phyloP scores from a whole-genome alignment of 352 stramenopile genomes.

The Pythium rishiriense region DNA sequence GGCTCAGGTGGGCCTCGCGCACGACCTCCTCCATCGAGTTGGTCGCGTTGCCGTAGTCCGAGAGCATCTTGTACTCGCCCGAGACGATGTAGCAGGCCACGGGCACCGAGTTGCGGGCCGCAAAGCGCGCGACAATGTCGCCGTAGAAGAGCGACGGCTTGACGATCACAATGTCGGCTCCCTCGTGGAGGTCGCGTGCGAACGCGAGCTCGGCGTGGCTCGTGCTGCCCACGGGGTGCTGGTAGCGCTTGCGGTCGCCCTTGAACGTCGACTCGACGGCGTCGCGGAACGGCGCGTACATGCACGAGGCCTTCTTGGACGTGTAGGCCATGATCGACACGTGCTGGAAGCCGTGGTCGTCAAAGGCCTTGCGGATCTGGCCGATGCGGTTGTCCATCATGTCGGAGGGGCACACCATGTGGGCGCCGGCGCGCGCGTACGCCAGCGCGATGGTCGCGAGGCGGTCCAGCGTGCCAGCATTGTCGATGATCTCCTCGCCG shows the following conservation, averaged over 20 bases:
- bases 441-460: slow-evolving; percentile 95
- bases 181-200: slow-evolving; percentile 78
- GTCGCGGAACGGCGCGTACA: slow-evolving; percentile 97
- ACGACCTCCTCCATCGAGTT: slow-evolving; percentile 84
- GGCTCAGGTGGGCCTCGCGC: slow-evolving; percentile 71
- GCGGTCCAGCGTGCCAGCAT: slow-evolving; percentile 95
- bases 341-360: slow-evolving; percentile 96
- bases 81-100: slow-evolving; percentile 99
- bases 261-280: slow-evolving; percentile 96
- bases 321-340: slow-evolving; percentile 99
- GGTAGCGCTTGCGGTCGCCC: slow-evolving; percentile 96
- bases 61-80: slow-evolving; percentile 99
- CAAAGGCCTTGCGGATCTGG: slow-evolving; percentile 93
- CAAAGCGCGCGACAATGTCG: slow-evolving; percentile 96
- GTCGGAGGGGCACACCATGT: slow-evolving; percentile 97
- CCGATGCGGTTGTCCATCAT: slow-evolving; percentile 98
- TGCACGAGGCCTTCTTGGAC: slow-evolving; percentile 96
- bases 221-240: slow-evolving; percentile 89
- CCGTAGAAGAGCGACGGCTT: slow-evolving; percentile 99
- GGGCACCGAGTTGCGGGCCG: slow-evolving; percentile 90
- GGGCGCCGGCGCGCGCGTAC: slow-evolving; percentile 95
- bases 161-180: slow-evolving; percentile 99
- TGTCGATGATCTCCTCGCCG: slow-evolving; percentile 95
- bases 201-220: slow-evolving; percentile 82
- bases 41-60: slow-evolving; percentile 89